Evolutionary conservation across 306 rosid genomes (phyloP).

Genomic region (Abrus precatorius): DNA sequence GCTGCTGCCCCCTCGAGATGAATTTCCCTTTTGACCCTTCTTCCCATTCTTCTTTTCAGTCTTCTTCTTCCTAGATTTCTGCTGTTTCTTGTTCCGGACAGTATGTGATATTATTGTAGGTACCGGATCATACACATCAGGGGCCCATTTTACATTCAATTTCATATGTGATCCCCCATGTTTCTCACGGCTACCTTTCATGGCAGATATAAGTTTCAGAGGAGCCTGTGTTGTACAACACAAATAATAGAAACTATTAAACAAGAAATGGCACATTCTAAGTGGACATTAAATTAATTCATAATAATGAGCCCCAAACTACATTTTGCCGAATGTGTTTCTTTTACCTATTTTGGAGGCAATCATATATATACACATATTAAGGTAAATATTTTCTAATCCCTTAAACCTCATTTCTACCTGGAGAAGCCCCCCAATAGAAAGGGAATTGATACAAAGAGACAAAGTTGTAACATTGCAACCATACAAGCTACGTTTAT

Average conservation of each 20-base stretch:
- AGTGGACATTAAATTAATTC: background rate
- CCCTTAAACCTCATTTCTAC: background rate
- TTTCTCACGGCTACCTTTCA: slow-evolving; percentile 91
- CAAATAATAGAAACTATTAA: slow-evolving; percentile 24
- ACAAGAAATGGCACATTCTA: background rate
- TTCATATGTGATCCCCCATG: slow-evolving; percentile 51
- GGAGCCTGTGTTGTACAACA: slow-evolving; percentile 61
- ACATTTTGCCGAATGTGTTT: background rate
- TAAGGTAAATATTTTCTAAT: background rate
- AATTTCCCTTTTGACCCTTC: slow-evolving; percentile 73
- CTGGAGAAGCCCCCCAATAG: background rate
- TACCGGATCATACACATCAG: slow-evolving; percentile 91
- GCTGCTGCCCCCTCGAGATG: slow-evolving; percentile 61
- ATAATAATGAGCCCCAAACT: background rate
- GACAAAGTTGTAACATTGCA: slow-evolving; percentile 6
- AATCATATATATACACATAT: background rate
- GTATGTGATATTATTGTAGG: slow-evolving; percentile 75
- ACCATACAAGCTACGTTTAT: background rate
- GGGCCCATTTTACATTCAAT: slow-evolving; percentile 87
- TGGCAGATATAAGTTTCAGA: slow-evolving; percentile 68
- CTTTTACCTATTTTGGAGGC: background rate
- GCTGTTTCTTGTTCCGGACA: slow-evolving; percentile 74
- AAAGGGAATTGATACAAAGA: background rate
- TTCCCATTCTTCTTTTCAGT: slow-evolving; percentile 69
- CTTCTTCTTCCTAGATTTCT: slow-evolving; percentile 73